phyloP scores from a whole-genome alignment of 768 basidiomycete genomes.

The Cyathus striatus region DNA sequence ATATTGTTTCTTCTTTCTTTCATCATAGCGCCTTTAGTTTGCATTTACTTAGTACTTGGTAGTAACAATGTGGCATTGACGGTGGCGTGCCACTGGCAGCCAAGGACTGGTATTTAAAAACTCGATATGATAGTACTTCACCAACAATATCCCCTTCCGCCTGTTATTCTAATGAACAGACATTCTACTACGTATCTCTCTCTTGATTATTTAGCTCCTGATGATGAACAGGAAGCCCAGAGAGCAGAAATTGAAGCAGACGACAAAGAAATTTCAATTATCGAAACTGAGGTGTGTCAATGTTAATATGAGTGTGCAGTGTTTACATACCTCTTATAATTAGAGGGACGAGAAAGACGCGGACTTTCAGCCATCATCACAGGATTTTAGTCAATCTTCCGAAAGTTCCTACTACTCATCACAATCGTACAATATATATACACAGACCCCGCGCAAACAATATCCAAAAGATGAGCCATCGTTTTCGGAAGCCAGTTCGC shows the following conservation, averaged over 20 bases:
- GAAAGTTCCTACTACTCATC: too few relatives aligned
- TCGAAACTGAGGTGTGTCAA: background rate
- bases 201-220: background rate
- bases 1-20: too few relatives aligned
- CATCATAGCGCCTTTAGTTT: too few relatives aligned
- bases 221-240: background rate
- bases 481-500: too few relatives aligned
- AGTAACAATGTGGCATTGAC: too few relatives aligned
- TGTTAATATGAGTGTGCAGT: background rate
- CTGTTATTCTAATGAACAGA: background rate
- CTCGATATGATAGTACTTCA: constrained; percentile 1
- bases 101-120: too few relatives aligned
- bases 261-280: background rate
- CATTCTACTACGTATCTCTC: background rate
- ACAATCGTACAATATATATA: too few relatives aligned
- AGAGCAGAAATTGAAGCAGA: background rate
- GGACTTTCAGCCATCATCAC: background rate
- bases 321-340: background rate
- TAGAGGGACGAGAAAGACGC: background rate
- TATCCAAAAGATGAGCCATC: too few relatives aligned
- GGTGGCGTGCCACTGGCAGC: too few relatives aligned
- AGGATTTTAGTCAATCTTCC: background rate
- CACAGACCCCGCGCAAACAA: too few relatives aligned
- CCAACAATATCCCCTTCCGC: background rate
- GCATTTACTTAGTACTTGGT: too few relatives aligned